These are phyloP conservation scores for Fusarium phyllophilum DNA, from an alignment of 2,329 filamentous ascomycete species.

Conservation along the genomic window DNA sequence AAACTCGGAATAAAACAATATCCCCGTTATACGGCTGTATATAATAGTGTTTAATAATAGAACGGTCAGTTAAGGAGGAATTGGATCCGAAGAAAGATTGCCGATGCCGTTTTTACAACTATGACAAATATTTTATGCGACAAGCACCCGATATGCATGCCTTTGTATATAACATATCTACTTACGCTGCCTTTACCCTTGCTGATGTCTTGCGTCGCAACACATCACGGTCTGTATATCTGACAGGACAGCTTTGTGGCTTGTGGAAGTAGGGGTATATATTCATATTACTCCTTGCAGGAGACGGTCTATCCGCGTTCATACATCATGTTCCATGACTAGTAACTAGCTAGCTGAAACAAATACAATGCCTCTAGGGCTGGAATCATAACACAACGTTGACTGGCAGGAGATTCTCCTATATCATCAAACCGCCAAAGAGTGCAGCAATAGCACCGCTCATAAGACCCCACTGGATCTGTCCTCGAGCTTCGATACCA, in stretches of 20 bases:
- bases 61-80: not conserved
- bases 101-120: not conserved
- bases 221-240: not conserved
- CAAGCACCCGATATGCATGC: not conserved
- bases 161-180: not conserved
- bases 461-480: conserved; percentile 43
- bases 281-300: conserved; percentile 16
- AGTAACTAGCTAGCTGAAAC: conserved; percentile 21
- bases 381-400: conserved; percentile 15
- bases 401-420: conserved; percentile 6
- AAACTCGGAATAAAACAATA: not conserved
- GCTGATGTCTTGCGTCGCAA: not conserved
- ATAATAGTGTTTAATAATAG: not conserved
- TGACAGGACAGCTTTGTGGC: not conserved
- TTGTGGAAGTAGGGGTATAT: not conserved
- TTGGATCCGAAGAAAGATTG: not conserved
- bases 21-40: not conserved
- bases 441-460: conserved; percentile 34
- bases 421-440: conserved; percentile 39
- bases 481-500: conserved; percentile 28
- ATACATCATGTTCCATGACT: conserved; percentile 14
- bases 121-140: not conserved
- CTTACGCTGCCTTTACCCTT: not conserved
- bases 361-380: conserved; percentile 23
- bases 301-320: conserved; percentile 2